phyloP scores from a whole-genome alignment of 495 filamentous ascomycete genomes.

The Podospora bellae-mahoneyi region DNA sequence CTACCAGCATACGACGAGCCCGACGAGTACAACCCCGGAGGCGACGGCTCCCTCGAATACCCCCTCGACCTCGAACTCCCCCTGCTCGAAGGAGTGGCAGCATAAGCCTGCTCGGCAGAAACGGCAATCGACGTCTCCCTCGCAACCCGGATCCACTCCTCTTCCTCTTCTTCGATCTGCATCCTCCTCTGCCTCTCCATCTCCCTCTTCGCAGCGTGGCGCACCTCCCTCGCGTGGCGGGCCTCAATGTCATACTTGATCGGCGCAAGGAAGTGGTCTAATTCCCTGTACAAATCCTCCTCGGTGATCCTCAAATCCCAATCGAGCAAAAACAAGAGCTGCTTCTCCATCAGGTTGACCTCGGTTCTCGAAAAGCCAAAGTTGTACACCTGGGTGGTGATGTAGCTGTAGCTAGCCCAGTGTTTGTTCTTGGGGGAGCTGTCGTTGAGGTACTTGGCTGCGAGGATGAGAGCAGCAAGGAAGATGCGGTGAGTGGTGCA shows the following conservation, averaged over 20 bases:
- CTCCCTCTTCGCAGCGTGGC: conserved; percentile 40
- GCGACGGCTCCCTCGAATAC: conserved; percentile 31
- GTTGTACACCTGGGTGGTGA: conserved; percentile 58
- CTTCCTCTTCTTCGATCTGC: conserved; percentile 20
- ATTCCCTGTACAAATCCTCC: conserved; percentile 78
- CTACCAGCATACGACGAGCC: conserved; percentile 41
- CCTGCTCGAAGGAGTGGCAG: conserved; percentile 37
- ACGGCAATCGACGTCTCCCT: neutral
- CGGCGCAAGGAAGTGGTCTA: conserved; percentile 84
- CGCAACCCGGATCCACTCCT: conserved; percentile 24
- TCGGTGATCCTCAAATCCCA: conserved; percentile 85
- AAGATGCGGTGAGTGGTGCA: conserved; percentile 99
- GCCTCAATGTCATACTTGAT: conserved; percentile 56
- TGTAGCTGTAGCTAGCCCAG: conserved; percentile 91
- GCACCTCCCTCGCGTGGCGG: conserved; percentile 41
- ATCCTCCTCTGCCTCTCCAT: conserved; percentile 29
- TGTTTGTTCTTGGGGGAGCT: conserved; percentile 99
- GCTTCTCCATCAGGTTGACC: conserved; percentile 98
- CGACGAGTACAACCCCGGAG: conserved; percentile 42
- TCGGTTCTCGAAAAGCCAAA: conserved; percentile 93
- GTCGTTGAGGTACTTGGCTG: conserved; percentile 97
- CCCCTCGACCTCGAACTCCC: conserved; percentile 38
- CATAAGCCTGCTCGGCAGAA: conserved; percentile 1
- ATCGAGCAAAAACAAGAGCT: conserved; percentile 87
- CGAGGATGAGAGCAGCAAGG: conserved; percentile 82